Evolutionary conservation across 1,284 basidiomycete genomes (phyloP).

Genomic region (Coriolopsis trogii): DNA sequence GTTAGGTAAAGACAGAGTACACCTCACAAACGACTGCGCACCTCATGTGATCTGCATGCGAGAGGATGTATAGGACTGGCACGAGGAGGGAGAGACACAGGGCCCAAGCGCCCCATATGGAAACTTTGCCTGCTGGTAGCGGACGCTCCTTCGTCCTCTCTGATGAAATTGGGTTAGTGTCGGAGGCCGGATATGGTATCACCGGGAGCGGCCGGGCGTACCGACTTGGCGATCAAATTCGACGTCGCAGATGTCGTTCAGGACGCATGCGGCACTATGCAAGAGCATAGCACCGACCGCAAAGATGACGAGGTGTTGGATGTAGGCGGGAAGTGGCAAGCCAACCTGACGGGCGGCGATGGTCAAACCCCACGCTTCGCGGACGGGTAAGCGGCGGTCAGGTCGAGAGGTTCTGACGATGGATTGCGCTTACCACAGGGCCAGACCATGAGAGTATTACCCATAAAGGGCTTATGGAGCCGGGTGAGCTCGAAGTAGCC

Average conservation of each 20-base stretch:
- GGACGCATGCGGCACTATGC: conserved; percentile 36
- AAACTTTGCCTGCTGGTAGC: conserved; percentile 47
- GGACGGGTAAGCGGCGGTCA: not conserved
- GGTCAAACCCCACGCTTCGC: conserved; percentile 29
- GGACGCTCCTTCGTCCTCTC: conserved; percentile 41
- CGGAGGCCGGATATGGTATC: not conserved
- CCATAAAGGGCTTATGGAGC: conserved; percentile 35
- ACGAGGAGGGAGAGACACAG: conserved; percentile 43
- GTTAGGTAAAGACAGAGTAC: conserved; percentile 1
- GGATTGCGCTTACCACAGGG: conserved; percentile 31
- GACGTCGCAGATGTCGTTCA: conserved; percentile 44
- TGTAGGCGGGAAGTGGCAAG: conserved; percentile 17
- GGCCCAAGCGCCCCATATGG: conserved; percentile 41
- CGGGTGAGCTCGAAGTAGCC: conserved; percentile 34
- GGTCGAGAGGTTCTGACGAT: not conserved
- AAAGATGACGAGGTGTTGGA: conserved; percentile 23
- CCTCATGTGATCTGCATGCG: conserved; percentile 23
- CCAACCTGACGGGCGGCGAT: conserved; percentile 28
- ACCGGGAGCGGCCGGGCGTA: conserved; percentile 7
- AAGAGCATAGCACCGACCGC: conserved; percentile 30
- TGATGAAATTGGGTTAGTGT: conserved; percentile 1
- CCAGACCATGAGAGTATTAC: conserved; percentile 37
- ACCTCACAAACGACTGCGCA: conserved; percentile 16
- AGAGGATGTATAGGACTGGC: conserved; percentile 35
- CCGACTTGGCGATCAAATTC: conserved; percentile 43